Base-by-base conservation (phyloP, 2,329 filamentous ascomycete genomes). In the Sporothrix euskadiensis region DNA sequence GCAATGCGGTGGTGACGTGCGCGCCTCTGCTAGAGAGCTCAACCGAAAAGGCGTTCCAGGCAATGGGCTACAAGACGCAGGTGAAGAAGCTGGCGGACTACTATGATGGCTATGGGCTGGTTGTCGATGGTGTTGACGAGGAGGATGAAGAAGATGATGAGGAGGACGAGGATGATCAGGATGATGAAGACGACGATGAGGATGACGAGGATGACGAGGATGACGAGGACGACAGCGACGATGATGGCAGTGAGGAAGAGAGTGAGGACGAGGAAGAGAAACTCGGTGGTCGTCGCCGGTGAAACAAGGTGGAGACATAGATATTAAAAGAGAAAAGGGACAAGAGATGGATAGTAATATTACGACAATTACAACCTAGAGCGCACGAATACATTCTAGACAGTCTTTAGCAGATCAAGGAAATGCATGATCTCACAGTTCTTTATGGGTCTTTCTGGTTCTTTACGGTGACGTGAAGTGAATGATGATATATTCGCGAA, bases 1-100 rank as follows among this genome's bases (percentile, higher is more conserved):
- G 94, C 76, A 97, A 98, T 80, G 84, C 98, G 71, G 90, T 98
- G 3, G 87, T 98, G 70, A 97, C 95, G 8, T 98, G 95, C 80
- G 92, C 94, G 26, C 91, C 92, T 19, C 88, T 94, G 68, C 92
- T 98, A 88, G 87, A 91, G 78, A 93, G 97, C 85, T 88, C 87
- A 74, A 89, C 97, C 77, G 88, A 91, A 78, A 90, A 90, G 77
- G 90, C 91, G 1, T 93, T 98, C 78, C 87, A 89, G 77, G 85
- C 84, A 1, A 90, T 89, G 73, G 94, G 94, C 0, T 99, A 97
- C 84, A 91, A 90, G 80, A 91, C 92, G 0, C 88, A 93, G 79
- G 87, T 92, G 54, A 90, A 91, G 79, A 86, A 91, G 39, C 85
- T 98, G 69, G 89, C 90, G 57, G 88, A 92, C 78, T 98, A 97